Evolutionary conservation across 23 red algal genomes (phyloP).

Genomic region (Gracilaria gracilis): DNA sequence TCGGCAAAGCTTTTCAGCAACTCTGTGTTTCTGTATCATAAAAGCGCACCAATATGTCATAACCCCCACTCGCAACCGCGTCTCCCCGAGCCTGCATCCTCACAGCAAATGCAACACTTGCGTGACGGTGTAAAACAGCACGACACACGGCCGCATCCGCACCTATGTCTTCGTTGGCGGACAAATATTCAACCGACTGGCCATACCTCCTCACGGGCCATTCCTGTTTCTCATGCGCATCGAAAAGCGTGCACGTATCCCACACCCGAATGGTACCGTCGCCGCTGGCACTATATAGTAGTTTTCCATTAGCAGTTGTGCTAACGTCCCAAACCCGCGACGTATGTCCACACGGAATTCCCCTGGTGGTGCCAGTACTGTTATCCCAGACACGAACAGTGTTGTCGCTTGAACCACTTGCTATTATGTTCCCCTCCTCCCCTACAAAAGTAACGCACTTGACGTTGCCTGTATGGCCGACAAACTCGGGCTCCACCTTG

Average conservation of each 20-base stretch:
- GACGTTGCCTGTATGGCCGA: constrained; percentile 88
- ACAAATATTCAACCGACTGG: background rate
- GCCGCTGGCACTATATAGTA: constrained; percentile 80
- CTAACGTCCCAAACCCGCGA: constrained; percentile 95
- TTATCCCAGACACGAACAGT: constrained; percentile 89
- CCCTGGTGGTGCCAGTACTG: constrained; percentile 14
- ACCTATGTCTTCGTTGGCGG: background rate
- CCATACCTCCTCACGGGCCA: constrained; percentile 39
- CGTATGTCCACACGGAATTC: constrained; percentile 77
- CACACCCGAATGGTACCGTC: constrained; percentile 92
- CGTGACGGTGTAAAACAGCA: constrained; percentile 40
- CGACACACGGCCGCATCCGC: constrained; percentile 8
- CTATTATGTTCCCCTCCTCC: constrained; percentile 77
- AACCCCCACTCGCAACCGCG: constrained; percentile 86
- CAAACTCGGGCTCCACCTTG: constrained; percentile 43
- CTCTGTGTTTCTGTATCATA: constrained; percentile 85
- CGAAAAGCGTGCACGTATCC: constrained; percentile 43
- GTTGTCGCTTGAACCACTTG: constrained; percentile 91
- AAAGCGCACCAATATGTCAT: constrained; percentile 88
- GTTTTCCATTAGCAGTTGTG: constrained; percentile 71
- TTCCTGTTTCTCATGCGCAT: background rate
- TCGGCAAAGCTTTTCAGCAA: constrained; percentile 84
- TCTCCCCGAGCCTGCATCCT: constrained; percentile 82
- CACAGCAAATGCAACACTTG: constrained; percentile 89
- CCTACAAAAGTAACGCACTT: constrained; percentile 95